Conservation (phyloP, 1,139 yeast species). For the Protomyces gravidus region DNA sequence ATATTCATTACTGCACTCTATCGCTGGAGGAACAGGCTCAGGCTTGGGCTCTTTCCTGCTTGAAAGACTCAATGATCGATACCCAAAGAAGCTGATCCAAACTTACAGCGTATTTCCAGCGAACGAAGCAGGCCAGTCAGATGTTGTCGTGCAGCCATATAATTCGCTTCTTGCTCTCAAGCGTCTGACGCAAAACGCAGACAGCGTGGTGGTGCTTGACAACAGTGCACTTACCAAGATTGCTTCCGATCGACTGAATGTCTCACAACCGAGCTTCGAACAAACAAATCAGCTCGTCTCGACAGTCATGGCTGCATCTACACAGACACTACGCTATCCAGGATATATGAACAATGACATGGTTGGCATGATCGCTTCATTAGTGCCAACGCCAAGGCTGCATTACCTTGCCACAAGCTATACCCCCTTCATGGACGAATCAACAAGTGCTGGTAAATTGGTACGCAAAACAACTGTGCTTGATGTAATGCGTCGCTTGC, state of each 20-base stretch:
- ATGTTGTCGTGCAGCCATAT: slow-evolving; percentile 96
- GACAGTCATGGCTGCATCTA: slow-evolving; percentile 74
- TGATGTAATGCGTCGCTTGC: slow-evolving; percentile 75
- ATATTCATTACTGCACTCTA: slow-evolving; percentile 85
- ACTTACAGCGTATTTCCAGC: slow-evolving; percentile 85
- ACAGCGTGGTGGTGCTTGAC: slow-evolving; percentile 81
- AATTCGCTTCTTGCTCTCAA: slow-evolving; percentile 77
- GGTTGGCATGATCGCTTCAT: slow-evolving; percentile 73
- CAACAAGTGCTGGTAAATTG: slow-evolving; percentile 54
- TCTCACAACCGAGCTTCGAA: slow-evolving; percentile 51
- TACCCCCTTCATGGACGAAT: slow-evolving; percentile 74
- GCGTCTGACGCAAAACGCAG: slow-evolving; percentile 76
- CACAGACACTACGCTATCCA: slow-evolving; percentile 87
- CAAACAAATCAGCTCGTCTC: slow-evolving; percentile 79
- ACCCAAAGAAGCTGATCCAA: slow-evolving; percentile 73
- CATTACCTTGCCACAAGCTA: slow-evolving; percentile 83
- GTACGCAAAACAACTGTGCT: slow-evolving; percentile 72
- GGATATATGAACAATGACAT: slow-evolving; percentile 84
- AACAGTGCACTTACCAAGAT: slow-evolving; percentile 75
- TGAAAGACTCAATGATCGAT: slow-evolving; percentile 75
- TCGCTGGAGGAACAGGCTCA: slow-evolving; percentile 98
- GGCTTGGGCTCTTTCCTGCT: slow-evolving; percentile 83
- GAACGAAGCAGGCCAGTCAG: slow-evolving; percentile 64
- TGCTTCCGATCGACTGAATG: slow-evolving; percentile 52
- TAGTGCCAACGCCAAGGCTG: slow-evolving; percentile 83